phyloP scores from a whole-genome alignment of 441 rosid genomes.

The Erodium texanum region DNA sequence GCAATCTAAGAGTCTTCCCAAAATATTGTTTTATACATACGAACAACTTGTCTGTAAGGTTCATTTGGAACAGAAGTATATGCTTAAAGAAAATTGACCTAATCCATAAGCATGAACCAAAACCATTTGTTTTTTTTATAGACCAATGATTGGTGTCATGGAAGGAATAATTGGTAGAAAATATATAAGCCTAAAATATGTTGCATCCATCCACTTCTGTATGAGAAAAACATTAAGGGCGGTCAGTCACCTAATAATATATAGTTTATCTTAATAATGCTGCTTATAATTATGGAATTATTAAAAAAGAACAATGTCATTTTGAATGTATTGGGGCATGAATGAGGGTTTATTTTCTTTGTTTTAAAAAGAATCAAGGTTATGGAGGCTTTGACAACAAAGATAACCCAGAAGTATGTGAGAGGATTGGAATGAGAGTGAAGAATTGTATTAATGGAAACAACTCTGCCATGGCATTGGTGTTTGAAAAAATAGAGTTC shows the following conservation, averaged over 20 bases:
- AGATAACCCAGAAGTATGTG: too few relatives aligned
- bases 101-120: slow-evolving; percentile 27
- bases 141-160: slow-evolving; percentile 36
- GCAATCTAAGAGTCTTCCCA: too few relatives aligned
- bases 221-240: slow-evolving; percentile 18
- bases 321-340: too few relatives aligned
- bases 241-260: slow-evolving; percentile 26
- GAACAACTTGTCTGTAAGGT: slow-evolving; percentile 27
- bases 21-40: slow-evolving; percentile 19
- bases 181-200: slow-evolving; percentile 27
- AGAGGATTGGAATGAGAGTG: background rate
- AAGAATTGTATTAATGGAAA: slow-evolving; percentile 9
- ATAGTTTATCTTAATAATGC: background rate
- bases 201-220: background rate
- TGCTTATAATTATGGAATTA: background rate
- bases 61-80: slow-evolving; percentile 26
- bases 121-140: slow-evolving; percentile 20
- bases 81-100: slow-evolving; percentile 25
- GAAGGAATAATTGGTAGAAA: slow-evolving; percentile 31
- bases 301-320: too few relatives aligned
- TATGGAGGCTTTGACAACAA: too few relatives aligned
- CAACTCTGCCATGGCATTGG: slow-evolving; percentile 10
- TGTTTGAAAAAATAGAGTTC: slow-evolving; percentile 25
- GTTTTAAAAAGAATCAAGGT: too few relatives aligned
- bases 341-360: too few relatives aligned